A percentile compares a stretch with the other conserved stretches of the same genome.
These are phyloP conservation scores for Metrosideros polymorpha DNA, from an alignment of 441 rosid species.

Conservation along the genomic window DNA sequence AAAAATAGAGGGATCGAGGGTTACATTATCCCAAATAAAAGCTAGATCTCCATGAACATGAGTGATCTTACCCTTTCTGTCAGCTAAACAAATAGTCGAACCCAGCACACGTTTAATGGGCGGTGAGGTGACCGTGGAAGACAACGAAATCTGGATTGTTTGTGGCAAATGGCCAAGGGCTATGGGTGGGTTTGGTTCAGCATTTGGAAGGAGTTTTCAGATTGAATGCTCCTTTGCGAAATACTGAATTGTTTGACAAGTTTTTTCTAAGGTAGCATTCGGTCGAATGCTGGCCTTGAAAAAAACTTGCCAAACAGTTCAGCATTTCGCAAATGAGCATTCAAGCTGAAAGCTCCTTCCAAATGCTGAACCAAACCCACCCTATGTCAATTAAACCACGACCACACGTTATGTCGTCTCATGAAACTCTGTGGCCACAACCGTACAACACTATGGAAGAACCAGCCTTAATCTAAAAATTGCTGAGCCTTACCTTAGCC, in stretches of 20 bases:
- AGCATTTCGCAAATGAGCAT: too few relatives aligned
- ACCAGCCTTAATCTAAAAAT: not conserved
- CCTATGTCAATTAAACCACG: too few relatives aligned
- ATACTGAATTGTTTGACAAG: too few relatives aligned
- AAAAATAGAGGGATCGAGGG: not conserved
- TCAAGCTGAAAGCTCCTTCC: too few relatives aligned
- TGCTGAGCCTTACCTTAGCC: not conserved
- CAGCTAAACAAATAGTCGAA: not conserved
- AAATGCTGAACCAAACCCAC: too few relatives aligned
- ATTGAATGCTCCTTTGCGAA: too few relatives aligned
- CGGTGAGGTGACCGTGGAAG: not conserved
- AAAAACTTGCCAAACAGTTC: too few relatives aligned
- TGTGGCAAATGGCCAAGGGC: not conserved
- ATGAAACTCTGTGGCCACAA: not conserved
- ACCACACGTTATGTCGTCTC: too few relatives aligned
- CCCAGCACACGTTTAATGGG: not conserved
- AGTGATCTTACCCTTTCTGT: not conserved
- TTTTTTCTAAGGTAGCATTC: too few relatives aligned
- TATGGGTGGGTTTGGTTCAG: too few relatives aligned
- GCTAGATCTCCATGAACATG: not conserved
- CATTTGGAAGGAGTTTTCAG: too few relatives aligned
- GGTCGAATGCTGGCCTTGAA: too few relatives aligned
- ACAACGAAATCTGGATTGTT: rapidly evolving
- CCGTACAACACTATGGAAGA: not conserved
- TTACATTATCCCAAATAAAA: not conserved